A percentile compares a stretch with the other conserved stretches of the same genome.
Conservation (phyloP, 75 land plant species). For the Picea glauca region DNA sequence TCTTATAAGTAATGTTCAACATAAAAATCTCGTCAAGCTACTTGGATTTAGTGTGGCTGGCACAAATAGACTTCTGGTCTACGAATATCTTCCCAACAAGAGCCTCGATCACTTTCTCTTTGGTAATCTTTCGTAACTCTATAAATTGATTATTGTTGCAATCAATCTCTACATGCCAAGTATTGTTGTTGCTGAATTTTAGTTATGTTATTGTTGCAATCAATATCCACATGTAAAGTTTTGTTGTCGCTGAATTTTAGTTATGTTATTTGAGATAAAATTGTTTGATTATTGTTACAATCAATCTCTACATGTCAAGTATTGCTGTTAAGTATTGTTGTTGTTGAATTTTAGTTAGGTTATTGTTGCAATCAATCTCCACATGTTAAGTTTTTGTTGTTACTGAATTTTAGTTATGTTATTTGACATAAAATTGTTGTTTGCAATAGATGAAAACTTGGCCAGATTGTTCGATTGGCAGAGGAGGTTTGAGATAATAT, state of each 20-base stretch:
- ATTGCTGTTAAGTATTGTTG: neutral
- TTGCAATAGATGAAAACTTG: neutral
- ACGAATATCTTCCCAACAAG: slow-evolving; percentile 37
- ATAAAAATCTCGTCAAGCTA: slow-evolving; percentile 41
- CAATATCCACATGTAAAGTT: too few relatives aligned
- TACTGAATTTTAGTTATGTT: too few relatives aligned
- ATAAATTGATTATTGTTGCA: too few relatives aligned
- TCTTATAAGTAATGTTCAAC: slow-evolving; percentile 47
- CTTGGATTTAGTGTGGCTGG: slow-evolving; percentile 39
- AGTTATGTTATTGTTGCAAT: too few relatives aligned
- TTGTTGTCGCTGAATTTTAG: too few relatives aligned
- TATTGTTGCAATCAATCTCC: too few relatives aligned
- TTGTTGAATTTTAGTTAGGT: neutral
- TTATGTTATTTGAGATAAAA: too few relatives aligned
- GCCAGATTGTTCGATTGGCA: slow-evolving; percentile 19
- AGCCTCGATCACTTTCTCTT: slow-evolving; percentile 40
- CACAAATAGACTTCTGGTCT: slow-evolving; percentile 30
- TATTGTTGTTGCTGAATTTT: neutral
- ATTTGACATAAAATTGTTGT: neutral
- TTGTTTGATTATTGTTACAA: too few relatives aligned
- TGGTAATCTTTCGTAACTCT: slow-evolving; percentile 11
- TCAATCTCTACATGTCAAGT: neutral
- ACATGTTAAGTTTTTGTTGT: too few relatives aligned
- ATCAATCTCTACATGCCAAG: neutral
- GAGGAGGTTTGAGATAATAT: slow-evolving; percentile 18